Evolutionary conservation across 2,329 filamentous ascomycete genomes (phyloP).

Genomic region (Aspergillus sp.): DNA sequence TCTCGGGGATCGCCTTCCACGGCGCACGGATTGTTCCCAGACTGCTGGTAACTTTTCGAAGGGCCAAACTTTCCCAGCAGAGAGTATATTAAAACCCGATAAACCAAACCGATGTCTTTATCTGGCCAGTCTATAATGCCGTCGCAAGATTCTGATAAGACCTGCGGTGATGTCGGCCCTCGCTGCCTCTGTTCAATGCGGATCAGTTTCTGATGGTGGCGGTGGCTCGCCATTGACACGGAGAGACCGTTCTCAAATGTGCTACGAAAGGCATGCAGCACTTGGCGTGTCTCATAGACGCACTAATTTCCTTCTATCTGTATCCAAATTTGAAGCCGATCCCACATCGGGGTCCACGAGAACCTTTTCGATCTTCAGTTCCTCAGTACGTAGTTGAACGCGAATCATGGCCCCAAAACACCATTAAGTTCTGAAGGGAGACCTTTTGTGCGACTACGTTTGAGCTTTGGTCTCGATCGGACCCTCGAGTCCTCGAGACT

Average conservation of each 20-base stretch:
- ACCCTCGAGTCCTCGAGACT: neutral
- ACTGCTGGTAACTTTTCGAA: neutral
- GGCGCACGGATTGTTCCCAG: slow-evolving; percentile 11
- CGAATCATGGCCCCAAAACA: neutral
- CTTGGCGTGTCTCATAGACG: slow-evolving; percentile 7
- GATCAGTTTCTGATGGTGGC: neutral
- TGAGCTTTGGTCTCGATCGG: neutral
- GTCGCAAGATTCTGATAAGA: neutral
- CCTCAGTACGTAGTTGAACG: neutral
- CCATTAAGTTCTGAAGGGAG: too few species aligned
- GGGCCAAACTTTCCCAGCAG: neutral
- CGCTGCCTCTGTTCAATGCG: neutral
- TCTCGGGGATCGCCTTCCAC: neutral
- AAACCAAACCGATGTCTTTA: neutral
- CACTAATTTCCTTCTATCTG: neutral
- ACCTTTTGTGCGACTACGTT: too few species aligned
- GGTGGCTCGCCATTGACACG: neutral
- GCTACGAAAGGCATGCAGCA: neutral
- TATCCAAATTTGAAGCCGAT: slow-evolving; percentile 1
- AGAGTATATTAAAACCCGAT: neutral
- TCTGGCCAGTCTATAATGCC: neutral
- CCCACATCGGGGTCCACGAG: neutral
- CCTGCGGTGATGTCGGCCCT: neutral
- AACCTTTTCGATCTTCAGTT: neutral
- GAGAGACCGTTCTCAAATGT: neutral